phyloP scores from a whole-genome alignment of 1,284 basidiomycete species.

The Leccinum angustisporum region DNA sequence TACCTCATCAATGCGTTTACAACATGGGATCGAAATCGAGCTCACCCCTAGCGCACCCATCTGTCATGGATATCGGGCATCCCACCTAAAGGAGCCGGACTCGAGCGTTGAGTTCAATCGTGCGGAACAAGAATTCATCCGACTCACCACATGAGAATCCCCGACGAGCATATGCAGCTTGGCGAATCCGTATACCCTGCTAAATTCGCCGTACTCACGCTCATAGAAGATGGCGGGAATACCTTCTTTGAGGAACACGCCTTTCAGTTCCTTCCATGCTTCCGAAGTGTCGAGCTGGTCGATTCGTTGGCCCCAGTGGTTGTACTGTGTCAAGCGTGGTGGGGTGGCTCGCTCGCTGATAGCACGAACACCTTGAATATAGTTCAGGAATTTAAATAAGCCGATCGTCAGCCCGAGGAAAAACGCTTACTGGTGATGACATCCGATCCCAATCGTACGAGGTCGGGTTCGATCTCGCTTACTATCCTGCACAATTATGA shows the following conservation, averaged over 20 bases:
- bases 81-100: slow-evolving; percentile 45
- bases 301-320: slow-evolving; percentile 67
- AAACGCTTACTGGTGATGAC: slow-evolving; percentile 49
- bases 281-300: slow-evolving; percentile 68
- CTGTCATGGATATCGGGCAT: slow-evolving; percentile 78
- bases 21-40: slow-evolving; percentile 20
- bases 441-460: slow-evolving; percentile 55
- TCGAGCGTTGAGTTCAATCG: neutral
- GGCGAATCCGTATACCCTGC: slow-evolving; percentile 62
- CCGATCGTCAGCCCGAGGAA: neutral
- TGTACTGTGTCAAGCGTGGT: slow-evolving; percentile 61
- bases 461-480: slow-evolving; percentile 53
- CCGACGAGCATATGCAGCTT: slow-evolving; percentile 61
- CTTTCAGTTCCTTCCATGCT: slow-evolving; percentile 72
- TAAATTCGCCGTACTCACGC: slow-evolving; percentile 54
- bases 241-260: slow-evolving; percentile 70
- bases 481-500: slow-evolving; percentile 6
- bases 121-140: neutral
- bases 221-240: slow-evolving; percentile 64
- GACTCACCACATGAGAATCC: slow-evolving; percentile 58
- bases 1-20: slow-evolving; percentile 2
- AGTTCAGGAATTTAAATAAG: slow-evolving; percentile 1
- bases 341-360: slow-evolving; percentile 45
- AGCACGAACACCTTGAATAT: slow-evolving; percentile 45
- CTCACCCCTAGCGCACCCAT: slow-evolving; percentile 68